A percentile compares a stretch with the other conserved stretches of the same genome.
These are phyloP conservation scores for Penicillium vulpinum DNA, from an alignment of 2,329 filamentous ascomycete species.

Conservation along the genomic window DNA sequence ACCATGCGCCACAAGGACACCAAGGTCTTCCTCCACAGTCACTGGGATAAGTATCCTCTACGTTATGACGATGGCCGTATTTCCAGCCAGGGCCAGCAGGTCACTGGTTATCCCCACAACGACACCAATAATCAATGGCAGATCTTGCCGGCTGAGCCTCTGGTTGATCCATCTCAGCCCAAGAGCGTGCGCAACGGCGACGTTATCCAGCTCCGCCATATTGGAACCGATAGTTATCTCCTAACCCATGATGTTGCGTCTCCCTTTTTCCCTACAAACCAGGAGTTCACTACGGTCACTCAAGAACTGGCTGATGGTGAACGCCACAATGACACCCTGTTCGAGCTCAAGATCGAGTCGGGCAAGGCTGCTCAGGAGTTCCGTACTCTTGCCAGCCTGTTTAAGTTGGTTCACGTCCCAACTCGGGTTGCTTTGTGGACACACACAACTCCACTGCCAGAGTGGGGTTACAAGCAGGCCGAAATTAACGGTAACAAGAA, in stretches of 20 bases:
- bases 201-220: conserved; percentile 78
- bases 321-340: conserved; percentile 84
- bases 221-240: conserved; percentile 81
- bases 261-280: conserved; percentile 93
- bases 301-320: conserved; percentile 69
- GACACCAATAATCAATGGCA: conserved; percentile 99
- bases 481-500: conserved; percentile 99
- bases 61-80: conserved; percentile 97
- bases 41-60: conserved; percentile 82
- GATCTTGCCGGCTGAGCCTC: conserved; percentile 67
- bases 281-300: conserved; percentile 88
- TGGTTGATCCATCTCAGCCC: conserved; percentile 57
- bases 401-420: conserved; percentile 92
- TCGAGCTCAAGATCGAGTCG: conserved; percentile 86
- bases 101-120: conserved; percentile 96
- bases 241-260: conserved; percentile 96
- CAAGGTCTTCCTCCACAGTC: conserved; percentile 92
- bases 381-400: conserved; percentile 86
- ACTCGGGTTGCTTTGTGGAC: conserved; percentile 99
- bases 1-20: conserved; percentile 95
- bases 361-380: conserved; percentile 80
- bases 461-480: conserved; percentile 96
- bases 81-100: conserved; percentile 95
- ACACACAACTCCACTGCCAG: conserved; percentile 88
- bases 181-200: conserved; percentile 79